Evolutionary conservation across 768 basidiomycete genomes (phyloP).

Genomic region (Kwoniella dejecticola): DNA sequence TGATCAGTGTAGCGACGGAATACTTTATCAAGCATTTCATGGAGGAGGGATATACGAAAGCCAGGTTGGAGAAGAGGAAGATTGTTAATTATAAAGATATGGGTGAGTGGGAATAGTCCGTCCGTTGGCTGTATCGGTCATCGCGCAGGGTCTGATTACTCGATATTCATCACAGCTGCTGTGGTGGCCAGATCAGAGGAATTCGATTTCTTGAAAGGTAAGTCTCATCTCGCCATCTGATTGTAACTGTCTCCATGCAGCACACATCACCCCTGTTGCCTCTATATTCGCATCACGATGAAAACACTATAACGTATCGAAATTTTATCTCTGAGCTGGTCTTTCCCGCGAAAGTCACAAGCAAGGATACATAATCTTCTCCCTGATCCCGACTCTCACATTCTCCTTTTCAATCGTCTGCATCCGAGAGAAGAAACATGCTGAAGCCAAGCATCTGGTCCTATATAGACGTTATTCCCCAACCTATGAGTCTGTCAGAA

Average conservation of each 20-base stretch:
- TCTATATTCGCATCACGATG: slow-evolving; percentile 4
- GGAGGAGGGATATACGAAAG: slow-evolving; percentile 70
- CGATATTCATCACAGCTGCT: slow-evolving; percentile 25
- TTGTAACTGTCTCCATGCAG: too few species aligned
- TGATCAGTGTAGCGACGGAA: slow-evolving; percentile 82
- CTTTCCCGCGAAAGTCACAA: not conserved
- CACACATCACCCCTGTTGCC: too few species aligned
- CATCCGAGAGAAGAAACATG: too few species aligned
- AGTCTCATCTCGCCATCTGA: too few species aligned
- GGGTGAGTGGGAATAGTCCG: slow-evolving; percentile 59
- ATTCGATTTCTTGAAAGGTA: slow-evolving; percentile 52
- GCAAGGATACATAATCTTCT: slow-evolving; percentile 53
- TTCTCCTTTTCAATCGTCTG: not conserved
- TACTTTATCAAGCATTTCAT: slow-evolving; percentile 78
- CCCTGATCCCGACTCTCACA: slow-evolving; percentile 39
- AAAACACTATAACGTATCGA: slow-evolving; percentile 31
- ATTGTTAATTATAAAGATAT: slow-evolving; percentile 79
- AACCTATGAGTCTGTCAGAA: slow-evolving; percentile 49
- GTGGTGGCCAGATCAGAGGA: slow-evolving; percentile 49
- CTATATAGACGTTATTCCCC: slow-evolving; percentile 49
- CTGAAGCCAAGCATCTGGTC: too few species aligned
- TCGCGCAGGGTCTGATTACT: too few species aligned
- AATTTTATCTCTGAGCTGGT: slow-evolving; percentile 25
- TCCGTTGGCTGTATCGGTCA: not conserved
- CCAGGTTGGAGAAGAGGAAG: slow-evolving; percentile 69